Conservation (phyloP, 768 basidiomycete species). For the Pleurotus sapidus region DNA sequence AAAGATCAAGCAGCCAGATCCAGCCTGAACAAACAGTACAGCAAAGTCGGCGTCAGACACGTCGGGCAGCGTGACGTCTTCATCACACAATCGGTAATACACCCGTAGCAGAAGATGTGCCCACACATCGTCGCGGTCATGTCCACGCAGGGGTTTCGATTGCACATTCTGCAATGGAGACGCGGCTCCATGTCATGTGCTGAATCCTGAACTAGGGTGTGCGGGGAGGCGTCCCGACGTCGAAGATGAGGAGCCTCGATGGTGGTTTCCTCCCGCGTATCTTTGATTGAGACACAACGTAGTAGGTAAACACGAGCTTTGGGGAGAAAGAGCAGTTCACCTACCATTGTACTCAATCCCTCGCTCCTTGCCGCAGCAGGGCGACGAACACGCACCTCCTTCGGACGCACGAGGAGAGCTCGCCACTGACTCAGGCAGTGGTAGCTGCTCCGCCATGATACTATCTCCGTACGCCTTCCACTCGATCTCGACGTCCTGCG, state of each 20-base stretch:
- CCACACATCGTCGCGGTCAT: conserved; percentile 62
- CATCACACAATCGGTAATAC: conserved; percentile 49
- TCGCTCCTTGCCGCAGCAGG: too few species aligned
- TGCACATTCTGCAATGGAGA: conserved; percentile 51
- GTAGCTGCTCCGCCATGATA: conserved; percentile 3
- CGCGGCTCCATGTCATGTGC: conserved; percentile 10
- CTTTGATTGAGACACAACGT: too few species aligned
- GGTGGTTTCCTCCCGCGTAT: too few species aligned
- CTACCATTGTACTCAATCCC: too few species aligned
- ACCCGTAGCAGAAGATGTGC: conserved; percentile 61
- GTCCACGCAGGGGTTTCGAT: conserved; percentile 44
- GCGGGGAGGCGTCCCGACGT: neutral
- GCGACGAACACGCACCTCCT: neutral
- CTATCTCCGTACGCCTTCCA: conserved; percentile 2
- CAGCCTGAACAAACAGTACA: conserved; percentile 57
- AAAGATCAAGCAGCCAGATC: conserved; percentile 26
- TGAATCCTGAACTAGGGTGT: neutral
- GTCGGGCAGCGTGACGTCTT: conserved; percentile 48
- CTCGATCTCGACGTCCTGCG: neutral
- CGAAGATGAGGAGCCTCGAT: too few species aligned
- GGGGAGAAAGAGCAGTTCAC: too few species aligned
- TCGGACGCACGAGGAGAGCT: neutral
- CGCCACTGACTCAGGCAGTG: conserved; percentile 1
- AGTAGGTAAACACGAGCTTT: too few species aligned
- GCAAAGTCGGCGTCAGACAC: conserved; percentile 44